Evolutionary conservation across 2,329 filamentous ascomycete genomes (phyloP).

Genomic region (Aspergillus eucalypticola): DNA sequence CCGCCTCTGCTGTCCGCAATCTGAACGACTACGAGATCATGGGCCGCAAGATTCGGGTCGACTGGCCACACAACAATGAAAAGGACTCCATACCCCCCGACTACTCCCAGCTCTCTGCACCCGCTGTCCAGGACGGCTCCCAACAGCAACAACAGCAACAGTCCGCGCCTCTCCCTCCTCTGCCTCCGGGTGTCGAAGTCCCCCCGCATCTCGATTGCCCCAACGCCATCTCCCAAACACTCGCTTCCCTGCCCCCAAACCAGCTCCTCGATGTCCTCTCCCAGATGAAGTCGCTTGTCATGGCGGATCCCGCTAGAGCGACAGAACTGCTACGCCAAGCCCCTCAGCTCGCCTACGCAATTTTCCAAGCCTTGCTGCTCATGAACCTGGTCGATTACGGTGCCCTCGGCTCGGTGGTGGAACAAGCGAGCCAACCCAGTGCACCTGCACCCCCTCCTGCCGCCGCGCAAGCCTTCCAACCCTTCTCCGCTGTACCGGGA

Average conservation of each 20-base stretch:
- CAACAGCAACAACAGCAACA: conserved; percentile 16
- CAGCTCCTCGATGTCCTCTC: conserved; percentile 91
- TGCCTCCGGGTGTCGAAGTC: conserved; percentile 82
- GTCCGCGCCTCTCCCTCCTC: conserved; percentile 66
- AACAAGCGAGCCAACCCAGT: conserved; percentile 54
- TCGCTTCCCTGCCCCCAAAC: conserved; percentile 79
- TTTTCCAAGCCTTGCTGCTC: conserved; percentile 89
- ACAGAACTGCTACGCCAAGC: conserved; percentile 84
- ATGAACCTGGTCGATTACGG: conserved; percentile 89
- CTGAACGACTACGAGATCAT: conserved; percentile 94
- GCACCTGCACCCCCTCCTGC: conserved; percentile 36
- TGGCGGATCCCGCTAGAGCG: conserved; percentile 76
- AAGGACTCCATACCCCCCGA: conserved; percentile 62
- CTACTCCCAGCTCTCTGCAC: conserved; percentile 31
- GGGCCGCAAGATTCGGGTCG: conserved; percentile 89
- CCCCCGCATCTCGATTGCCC: conserved; percentile 79
- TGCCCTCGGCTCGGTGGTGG: conserved; percentile 77
- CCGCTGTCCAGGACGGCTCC: background rate
- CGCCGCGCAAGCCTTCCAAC: conserved; percentile 39
- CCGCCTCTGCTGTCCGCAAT: conserved; percentile 91
- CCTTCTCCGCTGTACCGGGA: conserved; percentile 41
- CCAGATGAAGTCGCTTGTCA: conserved; percentile 91
- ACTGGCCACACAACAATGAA: conserved; percentile 91
- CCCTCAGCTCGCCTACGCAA: conserved; percentile 88
- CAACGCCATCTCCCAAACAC: conserved; percentile 88